Conservation (phyloP, 352 stramenopile genomes). For the Pythium brachiatum region DNA sequence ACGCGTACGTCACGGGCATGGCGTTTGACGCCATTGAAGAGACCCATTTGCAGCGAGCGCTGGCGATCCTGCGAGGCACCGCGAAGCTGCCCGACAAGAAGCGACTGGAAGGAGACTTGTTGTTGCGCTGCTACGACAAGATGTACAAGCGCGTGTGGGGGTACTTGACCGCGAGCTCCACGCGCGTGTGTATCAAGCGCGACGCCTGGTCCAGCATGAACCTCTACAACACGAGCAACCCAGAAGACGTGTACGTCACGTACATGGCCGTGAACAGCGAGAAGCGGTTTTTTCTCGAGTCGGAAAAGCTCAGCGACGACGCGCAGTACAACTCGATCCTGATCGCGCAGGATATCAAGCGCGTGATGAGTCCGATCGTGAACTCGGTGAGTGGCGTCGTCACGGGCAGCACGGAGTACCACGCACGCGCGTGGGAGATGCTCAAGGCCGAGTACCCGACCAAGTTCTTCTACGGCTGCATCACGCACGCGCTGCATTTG, state of each 20-base stretch:
- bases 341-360: constrained; percentile 82
- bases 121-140: constrained; percentile 77
- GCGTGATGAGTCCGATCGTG: constrained; percentile 73
- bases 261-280: constrained; percentile 81
- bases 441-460: constrained; percentile 81
- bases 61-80: constrained; percentile 53
- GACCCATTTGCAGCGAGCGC: constrained; percentile 58
- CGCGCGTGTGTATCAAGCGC: constrained; percentile 69
- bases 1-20: constrained; percentile 79
- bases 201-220: constrained; percentile 81
- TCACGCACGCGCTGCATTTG: constrained; percentile 74
- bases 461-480: constrained; percentile 87
- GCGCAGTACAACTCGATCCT: constrained; percentile 73
- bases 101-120: constrained; percentile 54
- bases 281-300: constrained; percentile 80
- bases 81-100: constrained; percentile 74
- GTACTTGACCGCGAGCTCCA: constrained; percentile 60
- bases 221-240: constrained; percentile 69
- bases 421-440: constrained; percentile 78
- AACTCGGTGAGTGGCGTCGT: constrained; percentile 69
- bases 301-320: constrained; percentile 62
- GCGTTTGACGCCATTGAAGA: constrained; percentile 75
- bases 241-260: constrained; percentile 67
- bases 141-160: constrained; percentile 85
- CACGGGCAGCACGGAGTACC: constrained; percentile 71